phyloP scores from a whole-genome alignment of 2,329 filamentous ascomycete species.

The Venturia oleaginea region DNA sequence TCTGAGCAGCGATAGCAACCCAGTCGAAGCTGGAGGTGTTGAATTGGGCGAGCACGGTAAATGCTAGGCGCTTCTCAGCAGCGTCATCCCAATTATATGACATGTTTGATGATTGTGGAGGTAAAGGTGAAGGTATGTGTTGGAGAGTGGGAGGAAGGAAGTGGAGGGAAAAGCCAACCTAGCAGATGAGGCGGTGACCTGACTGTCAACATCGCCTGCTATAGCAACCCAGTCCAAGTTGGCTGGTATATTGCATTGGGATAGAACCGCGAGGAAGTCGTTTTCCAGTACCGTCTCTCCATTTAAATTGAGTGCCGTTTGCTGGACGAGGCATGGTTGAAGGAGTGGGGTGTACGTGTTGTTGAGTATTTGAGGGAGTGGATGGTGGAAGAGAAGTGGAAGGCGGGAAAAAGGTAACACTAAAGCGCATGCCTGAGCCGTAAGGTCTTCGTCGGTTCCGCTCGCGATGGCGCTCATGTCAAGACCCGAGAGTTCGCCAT shows the following conservation, averaged over 20 bases:
- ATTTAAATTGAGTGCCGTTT: neutral
- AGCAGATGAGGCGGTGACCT: neutral
- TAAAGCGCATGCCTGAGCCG: neutral
- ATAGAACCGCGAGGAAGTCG: neutral
- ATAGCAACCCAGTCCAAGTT: neutral
- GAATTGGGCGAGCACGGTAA: neutral
- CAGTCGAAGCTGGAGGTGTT: neutral
- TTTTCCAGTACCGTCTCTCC: neutral
- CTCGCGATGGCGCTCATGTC: neutral
- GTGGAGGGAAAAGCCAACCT: neutral
- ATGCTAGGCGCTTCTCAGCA: neutral
- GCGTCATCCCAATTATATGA: neutral
- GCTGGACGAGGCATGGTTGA: neutral
- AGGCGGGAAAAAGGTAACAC: neutral
- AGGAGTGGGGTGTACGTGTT: neutral
- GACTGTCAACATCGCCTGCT: neutral
- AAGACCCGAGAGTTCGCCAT: neutral
- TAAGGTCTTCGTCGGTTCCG: neutral
- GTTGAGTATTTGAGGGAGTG: neutral
- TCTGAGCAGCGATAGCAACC: neutral
- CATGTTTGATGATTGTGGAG: neutral
- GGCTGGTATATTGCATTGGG: neutral
- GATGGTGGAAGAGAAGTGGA: neutral
- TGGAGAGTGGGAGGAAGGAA: neutral
- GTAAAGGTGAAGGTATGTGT: neutral